A percentile compares a stretch with the other conserved stretches of the same genome.
phyloP scores from a whole-genome alignment of 768 basidiomycete species.

The Gloeophyllum trabeum region DNA sequence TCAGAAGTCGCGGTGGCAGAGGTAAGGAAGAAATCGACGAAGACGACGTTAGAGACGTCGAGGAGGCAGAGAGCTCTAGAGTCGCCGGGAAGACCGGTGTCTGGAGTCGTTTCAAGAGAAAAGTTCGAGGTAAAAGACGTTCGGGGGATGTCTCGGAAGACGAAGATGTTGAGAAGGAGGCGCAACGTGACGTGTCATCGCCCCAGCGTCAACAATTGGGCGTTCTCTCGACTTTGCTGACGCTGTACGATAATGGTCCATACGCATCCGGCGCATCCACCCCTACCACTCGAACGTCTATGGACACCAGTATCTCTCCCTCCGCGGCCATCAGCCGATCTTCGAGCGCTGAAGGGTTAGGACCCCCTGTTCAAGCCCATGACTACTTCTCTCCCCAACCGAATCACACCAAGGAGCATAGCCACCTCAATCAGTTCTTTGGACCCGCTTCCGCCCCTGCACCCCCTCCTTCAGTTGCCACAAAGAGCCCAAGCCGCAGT shows the following conservation, averaged over 20 bases:
- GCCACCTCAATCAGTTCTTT: no score
- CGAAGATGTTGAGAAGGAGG: conserved; percentile 14
- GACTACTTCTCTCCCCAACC: no score
- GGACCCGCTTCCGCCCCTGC: no score
- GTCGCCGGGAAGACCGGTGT: background rate
- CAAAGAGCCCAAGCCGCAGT: no score
- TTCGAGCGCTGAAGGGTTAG: conserved; percentile 4
- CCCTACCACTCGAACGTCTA: conserved; percentile 11
- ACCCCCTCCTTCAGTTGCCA: no score
- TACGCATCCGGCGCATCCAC: conserved; percentile 8
- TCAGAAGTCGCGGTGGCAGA: background rate
- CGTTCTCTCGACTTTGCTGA: conserved; percentile 54
- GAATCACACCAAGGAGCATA: no score
- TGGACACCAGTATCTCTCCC: conserved; percentile 10
- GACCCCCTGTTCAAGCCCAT: conserved; percentile 1
- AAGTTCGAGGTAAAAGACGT: background rate
- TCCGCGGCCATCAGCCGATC: conserved; percentile 5
- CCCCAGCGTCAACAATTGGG: conserved; percentile 27
- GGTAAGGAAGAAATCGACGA: background rate
- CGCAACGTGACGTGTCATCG: conserved; percentile 7
- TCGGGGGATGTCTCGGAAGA: background rate
- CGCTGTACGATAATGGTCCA: conserved; percentile 37
- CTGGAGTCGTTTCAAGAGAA: background rate
- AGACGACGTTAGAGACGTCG: background rate
- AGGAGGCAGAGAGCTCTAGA: background rate